Percentiles rank a stretch among this genome's conserved stretches.
Evolutionary conservation across 495 filamentous ascomycete species (phyloP).

Genomic region (Aspergillus steynii): DNA sequence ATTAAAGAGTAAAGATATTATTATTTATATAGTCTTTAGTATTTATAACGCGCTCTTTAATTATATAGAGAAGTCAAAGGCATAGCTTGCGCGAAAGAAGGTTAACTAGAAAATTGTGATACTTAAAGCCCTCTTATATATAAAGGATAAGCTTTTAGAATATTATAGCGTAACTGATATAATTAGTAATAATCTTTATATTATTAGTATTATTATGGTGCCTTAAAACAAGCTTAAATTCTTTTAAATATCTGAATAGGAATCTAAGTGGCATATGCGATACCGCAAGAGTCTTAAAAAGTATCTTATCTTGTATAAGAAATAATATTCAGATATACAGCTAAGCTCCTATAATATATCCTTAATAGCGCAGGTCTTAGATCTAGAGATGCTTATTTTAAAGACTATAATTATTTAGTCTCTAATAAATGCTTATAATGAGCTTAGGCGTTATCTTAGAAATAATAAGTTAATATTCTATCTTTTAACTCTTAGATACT

Average conservation of each 20-base stretch:
- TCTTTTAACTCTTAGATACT: neutral
- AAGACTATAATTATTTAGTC: neutral
- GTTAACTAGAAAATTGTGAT: neutral
- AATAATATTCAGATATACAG: neutral
- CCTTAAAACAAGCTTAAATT: slow-evolving; percentile 23
- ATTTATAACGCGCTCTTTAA: slow-evolving; percentile 20
- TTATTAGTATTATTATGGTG: slow-evolving; percentile 20
- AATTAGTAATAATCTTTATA: slow-evolving; percentile 14
- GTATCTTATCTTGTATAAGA: neutral
- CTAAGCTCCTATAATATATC: neutral
- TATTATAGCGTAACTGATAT: slow-evolving; percentile 22
- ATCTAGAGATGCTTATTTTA: neutral
- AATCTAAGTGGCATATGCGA: neutral
- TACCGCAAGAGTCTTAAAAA: too few species aligned
- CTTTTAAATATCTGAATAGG: slow-evolving; percentile 19
- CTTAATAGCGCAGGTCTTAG: neutral
- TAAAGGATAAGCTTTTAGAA: slow-evolving; percentile 16
- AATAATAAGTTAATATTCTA: neutral
- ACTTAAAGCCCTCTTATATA: slow-evolving; percentile 5
- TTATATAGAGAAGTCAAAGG: slow-evolving; percentile 5
- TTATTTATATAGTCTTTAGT: slow-evolving; percentile 10
- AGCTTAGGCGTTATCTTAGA: neutral
- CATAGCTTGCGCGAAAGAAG: slow-evolving; percentile 4
- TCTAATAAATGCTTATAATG: neutral
- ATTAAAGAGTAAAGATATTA: neutral